phyloP scores from a whole-genome alignment of 352 stramenopile species.

The Phytophthora cryptogea region DNA sequence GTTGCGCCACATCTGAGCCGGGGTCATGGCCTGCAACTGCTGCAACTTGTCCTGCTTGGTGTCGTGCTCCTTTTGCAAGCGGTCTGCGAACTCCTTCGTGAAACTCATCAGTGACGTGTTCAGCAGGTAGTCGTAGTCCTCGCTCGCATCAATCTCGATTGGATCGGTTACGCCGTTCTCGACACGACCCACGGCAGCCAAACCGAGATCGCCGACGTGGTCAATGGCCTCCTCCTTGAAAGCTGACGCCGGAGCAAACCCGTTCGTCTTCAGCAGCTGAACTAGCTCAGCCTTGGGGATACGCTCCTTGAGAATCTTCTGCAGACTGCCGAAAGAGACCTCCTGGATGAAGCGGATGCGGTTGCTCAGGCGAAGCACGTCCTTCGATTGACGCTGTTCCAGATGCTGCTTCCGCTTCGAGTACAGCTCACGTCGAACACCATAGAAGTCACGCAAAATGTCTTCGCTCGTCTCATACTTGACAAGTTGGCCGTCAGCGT shows the following conservation, averaged over 20 bases:
- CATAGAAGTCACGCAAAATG: slow-evolving; percentile 95
- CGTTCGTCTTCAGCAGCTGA: slow-evolving; percentile 48
- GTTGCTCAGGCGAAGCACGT: slow-evolving; percentile 93
- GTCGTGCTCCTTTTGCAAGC: slow-evolving; percentile 91
- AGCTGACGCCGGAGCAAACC: slow-evolving; percentile 51
- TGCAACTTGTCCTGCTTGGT: slow-evolving; percentile 90
- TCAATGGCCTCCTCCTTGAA: slow-evolving; percentile 51
- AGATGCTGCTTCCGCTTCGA: slow-evolving; percentile 81
- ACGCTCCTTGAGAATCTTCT: slow-evolving; percentile 87
- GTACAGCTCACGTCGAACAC: slow-evolving; percentile 92
- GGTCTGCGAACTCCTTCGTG: slow-evolving; percentile 94
- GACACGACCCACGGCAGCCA: slow-evolving; percentile 26
- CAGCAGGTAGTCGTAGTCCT: slow-evolving; percentile 97
- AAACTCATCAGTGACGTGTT: slow-evolving; percentile 98
- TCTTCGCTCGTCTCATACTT: slow-evolving; percentile 91
- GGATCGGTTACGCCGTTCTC: slow-evolving; percentile 13
- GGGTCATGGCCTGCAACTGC: slow-evolving; percentile 82
- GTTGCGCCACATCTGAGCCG: slow-evolving; percentile 87
- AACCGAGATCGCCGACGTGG: slow-evolving; percentile 31
- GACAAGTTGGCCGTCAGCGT: slow-evolving; percentile 88
- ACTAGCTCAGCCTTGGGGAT: slow-evolving; percentile 69
- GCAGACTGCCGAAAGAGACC: slow-evolving; percentile 92
- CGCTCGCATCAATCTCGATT: slow-evolving; percentile 34
- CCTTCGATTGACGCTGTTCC: slow-evolving; percentile 78
- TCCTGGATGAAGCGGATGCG: slow-evolving; percentile 98